Conservation (phyloP, 2,329 filamentous ascomycete genomes). For the Lojkania enalia region DNA sequence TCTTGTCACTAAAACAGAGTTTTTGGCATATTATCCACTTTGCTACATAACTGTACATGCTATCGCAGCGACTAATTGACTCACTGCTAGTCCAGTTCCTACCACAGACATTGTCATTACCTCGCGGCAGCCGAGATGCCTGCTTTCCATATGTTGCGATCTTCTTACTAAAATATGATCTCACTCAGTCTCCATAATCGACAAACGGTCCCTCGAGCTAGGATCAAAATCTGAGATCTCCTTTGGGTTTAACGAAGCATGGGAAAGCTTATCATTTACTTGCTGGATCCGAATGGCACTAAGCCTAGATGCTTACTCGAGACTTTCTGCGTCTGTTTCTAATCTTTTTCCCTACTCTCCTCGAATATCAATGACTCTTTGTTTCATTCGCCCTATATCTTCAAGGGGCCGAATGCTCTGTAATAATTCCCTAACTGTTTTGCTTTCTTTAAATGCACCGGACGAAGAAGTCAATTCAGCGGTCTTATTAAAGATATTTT, state of each 20-base stretch:
- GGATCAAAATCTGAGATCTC: too few species aligned
- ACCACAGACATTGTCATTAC: neutral
- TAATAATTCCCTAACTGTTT: neutral
- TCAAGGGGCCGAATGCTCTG: neutral
- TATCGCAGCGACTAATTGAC: slow-evolving; percentile 17
- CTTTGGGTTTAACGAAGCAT: too few species aligned
- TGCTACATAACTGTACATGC: slow-evolving; percentile 21
- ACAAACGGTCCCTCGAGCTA: too few species aligned
- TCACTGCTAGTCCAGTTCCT: slow-evolving; percentile 13
- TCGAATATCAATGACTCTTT: neutral
- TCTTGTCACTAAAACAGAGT: too few species aligned
- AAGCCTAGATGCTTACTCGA: neutral
- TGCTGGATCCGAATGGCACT: neutral
- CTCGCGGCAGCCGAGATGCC: too few species aligned
- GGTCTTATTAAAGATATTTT: neutral
- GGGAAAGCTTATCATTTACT: neutral
- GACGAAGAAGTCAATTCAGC: neutral
- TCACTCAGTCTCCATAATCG: too few species aligned
- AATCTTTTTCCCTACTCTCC: neutral
- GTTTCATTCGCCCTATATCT: slow-evolving; percentile 1
- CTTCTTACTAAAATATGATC: too few species aligned
- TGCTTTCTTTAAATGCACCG: neutral
- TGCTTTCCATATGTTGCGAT: too few species aligned
- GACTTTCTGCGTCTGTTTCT: neutral
- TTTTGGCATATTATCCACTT: too few species aligned